Base-by-base conservation (phyloP, 176 grass and related monocot genomes). In the Paspalum vaginatum region DNA sequence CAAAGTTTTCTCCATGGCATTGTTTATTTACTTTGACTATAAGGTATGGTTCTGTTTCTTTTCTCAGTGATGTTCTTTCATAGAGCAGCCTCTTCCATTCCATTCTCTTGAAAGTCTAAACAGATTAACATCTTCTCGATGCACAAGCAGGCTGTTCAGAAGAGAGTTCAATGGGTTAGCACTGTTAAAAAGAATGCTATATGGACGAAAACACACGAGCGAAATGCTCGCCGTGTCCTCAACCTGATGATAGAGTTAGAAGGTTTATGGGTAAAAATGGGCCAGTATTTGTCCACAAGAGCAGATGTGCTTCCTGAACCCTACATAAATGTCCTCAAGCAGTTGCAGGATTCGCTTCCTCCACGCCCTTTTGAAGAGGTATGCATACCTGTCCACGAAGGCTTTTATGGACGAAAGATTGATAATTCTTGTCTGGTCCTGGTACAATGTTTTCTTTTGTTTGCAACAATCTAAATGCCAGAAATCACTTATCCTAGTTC, bases 231-330 rank as follows among this genome's bases (percentile, higher is more conserved):
- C 9, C 92, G 90, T 68, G 86, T 99, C 69, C 88, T 95, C 65
- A 99, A 90, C 72, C 81, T 99, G 61, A 99, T 99, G 88, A 89
- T 95, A 46, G 93, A 99, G 71, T 45, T 95, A 45, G 92, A 99
- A 87, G 96, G 96, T 67, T 85, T 99, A 61, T 99, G 96, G 92
- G 96, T 99, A 43, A 99, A 99, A 67, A 58, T 99, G 68, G 92
- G 96, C 15, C 96, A 99, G 53, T 99, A 99, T 95, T 74, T 99
- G 41, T 99, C 96, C 69, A 99, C 96, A 25, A 88, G 96, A 88
- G 92, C 93, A 38, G 96, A 99, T 84, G 93, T 99, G 15, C 90
- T 95, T 81, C 96, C 96, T 68, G 92, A 95, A 74, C 88, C 93
- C 11, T 99, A 99, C 85, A 99, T 93, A 70, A 84, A 72, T 81